phyloP scores from a whole-genome alignment of 768 basidiomycete species.

The Hygrocybe coccinea region DNA sequence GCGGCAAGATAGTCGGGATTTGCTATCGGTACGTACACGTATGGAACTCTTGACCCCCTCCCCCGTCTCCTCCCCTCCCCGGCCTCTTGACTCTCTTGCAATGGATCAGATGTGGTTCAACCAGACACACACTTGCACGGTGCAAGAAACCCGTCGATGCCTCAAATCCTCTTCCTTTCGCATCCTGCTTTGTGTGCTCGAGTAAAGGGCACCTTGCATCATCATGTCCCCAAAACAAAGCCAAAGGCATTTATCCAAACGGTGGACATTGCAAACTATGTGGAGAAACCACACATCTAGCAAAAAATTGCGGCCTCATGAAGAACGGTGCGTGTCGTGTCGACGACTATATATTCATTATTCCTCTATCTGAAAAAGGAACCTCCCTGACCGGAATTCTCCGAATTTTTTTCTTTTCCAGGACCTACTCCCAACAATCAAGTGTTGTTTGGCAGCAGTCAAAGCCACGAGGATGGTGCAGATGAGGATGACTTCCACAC shows the following conservation, averaged over 20 bases:
- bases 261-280: constrained; percentile 90
- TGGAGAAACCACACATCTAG: constrained; percentile 77
- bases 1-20: constrained; percentile 43
- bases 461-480: constrained; percentile 60
- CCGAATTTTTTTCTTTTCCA: no score
- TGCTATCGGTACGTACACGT: constrained; percentile 59
- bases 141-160: constrained; percentile 66
- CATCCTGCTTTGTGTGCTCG: constrained; percentile 88
- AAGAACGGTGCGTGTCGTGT: constrained; percentile 43
- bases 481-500: constrained; percentile 95
- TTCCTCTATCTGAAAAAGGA: not conserved
- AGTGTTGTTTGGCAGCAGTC: not conserved
- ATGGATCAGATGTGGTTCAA: constrained; percentile 68
- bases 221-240: constrained; percentile 73
- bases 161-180: constrained; percentile 71
- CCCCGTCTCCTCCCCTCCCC: not conserved
- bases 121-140: constrained; percentile 68
- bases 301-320: constrained; percentile 71
- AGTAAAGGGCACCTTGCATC: constrained; percentile 82
- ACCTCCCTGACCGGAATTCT: no score
- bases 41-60: no score
- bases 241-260: constrained; percentile 82
- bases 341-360: not conserved
- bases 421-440: not conserved
- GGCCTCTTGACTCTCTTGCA: not conserved